Percentiles rank a stretch among this genome's conserved stretches.
Evolutionary conservation across 179 eudicot genomes (phyloP).

Genomic region (Beta lomatogona): DNA sequence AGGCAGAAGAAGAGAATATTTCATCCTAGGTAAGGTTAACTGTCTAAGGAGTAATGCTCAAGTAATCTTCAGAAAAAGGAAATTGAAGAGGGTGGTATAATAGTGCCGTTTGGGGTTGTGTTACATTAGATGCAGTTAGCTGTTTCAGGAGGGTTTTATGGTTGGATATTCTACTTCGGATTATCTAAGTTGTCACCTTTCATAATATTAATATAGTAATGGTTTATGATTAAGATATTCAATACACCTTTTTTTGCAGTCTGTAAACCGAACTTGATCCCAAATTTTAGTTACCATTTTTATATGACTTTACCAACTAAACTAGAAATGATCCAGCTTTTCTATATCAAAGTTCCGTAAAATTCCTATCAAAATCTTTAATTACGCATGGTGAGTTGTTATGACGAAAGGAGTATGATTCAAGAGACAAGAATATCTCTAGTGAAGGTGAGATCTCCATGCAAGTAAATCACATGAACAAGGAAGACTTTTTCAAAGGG

Average conservation of each 20-base stretch:
- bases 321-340: too few relatives aligned
- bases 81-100: constrained; percentile 14
- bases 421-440: constrained; percentile 6
- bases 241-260: too few relatives aligned
- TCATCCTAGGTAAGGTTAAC: constrained; percentile 46
- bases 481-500: constrained; percentile 20
- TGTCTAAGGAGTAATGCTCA: constrained; percentile 52
- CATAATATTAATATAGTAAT: too few relatives aligned
- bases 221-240: too few relatives aligned
- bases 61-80: constrained; percentile 36
- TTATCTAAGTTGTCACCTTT: not conserved
- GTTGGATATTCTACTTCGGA: too few relatives aligned
- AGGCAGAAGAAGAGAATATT: constrained; percentile 38
- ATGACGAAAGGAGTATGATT: not conserved
- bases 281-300: too few relatives aligned
- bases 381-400: too few relatives aligned
- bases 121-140: not conserved
- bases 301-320: too few relatives aligned
- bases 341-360: too few relatives aligned
- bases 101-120: constrained; percentile 25
- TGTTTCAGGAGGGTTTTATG: not conserved
- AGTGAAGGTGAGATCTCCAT: constrained; percentile 20
- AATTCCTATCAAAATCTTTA: too few relatives aligned
- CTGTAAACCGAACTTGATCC: too few relatives aligned
- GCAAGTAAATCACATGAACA: constrained; percentile 18